Conservation (phyloP, 2,329 filamentous ascomycete species). For the Calonectria leucothoes region DNA sequence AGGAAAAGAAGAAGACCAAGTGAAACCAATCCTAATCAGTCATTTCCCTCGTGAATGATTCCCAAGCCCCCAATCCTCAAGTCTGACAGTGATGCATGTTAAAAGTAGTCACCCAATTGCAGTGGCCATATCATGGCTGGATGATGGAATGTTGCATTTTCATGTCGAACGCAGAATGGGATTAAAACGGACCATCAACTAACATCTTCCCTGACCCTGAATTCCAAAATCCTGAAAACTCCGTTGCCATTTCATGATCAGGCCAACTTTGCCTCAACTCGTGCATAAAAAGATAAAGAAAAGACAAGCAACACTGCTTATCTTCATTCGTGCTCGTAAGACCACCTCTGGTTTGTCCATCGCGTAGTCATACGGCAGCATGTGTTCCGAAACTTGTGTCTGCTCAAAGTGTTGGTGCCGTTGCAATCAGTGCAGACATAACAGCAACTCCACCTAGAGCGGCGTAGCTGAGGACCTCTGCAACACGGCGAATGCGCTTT, state of each 20-base stretch:
- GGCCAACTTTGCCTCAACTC: not conserved
- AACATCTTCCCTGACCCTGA: conserved; percentile 1
- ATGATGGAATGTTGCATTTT: not conserved
- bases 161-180: not conserved
- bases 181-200: not conserved
- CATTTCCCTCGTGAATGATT: not conserved
- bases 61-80: not conserved
- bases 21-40: not conserved
- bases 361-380: not conserved
- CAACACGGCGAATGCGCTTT: conserved; percentile 49
- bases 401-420: conserved; percentile 45
- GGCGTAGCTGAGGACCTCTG: conserved; percentile 50
- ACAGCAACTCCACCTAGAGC: conserved; percentile 53
- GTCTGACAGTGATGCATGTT: not conserved
- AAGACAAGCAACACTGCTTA: not conserved
- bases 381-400: not conserved
- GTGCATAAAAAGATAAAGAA: not conserved
- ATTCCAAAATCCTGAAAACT: conserved; percentile 31
- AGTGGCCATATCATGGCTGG: not conserved
- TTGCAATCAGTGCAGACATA: conserved; percentile 53
- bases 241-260: conserved; percentile 21
- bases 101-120: not conserved
- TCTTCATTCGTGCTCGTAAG: not conserved
- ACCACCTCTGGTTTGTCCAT: not conserved
- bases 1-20: not conserved